Evolutionary conservation across 1,284 basidiomycete species (phyloP).

Genomic region (Fistulinella cinereoalba): DNA sequence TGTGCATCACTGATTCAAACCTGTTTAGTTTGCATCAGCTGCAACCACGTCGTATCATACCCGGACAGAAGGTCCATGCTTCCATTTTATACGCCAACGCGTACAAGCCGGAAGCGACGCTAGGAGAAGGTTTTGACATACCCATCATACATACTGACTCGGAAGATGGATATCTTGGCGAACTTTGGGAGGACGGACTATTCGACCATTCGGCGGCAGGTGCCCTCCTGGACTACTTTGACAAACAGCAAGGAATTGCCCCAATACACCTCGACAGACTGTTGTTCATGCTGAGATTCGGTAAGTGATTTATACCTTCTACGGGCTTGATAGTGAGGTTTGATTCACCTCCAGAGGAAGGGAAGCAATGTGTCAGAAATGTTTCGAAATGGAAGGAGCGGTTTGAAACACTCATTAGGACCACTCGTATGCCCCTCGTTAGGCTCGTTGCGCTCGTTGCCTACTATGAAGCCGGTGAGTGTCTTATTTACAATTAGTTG

Average conservation of each 20-base stretch:
- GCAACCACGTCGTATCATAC: slow-evolving; percentile 27
- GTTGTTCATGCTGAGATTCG: slow-evolving; percentile 13
- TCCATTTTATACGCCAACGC: slow-evolving; percentile 26
- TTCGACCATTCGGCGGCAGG: neutral
- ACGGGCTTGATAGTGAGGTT: no score
- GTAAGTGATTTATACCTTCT: slow-evolving; percentile 3
- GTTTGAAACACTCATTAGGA: slow-evolving; percentile 7
- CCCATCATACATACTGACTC: slow-evolving; percentile 8
- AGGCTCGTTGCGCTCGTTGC: slow-evolving; percentile 22
- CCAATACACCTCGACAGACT: slow-evolving; percentile 12
- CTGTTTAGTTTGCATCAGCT: slow-evolving; percentile 16
- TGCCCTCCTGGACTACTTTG: neutral
- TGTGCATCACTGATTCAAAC: neutral
- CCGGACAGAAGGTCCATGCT: slow-evolving; percentile 30
- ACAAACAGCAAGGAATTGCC: slow-evolving; percentile 1
- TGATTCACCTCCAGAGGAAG: no score
- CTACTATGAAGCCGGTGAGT: slow-evolving; percentile 26
- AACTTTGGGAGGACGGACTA: neutral
- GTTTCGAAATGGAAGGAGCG: no score
- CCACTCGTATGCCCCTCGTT: slow-evolving; percentile 8
- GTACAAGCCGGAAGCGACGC: slow-evolving; percentile 17
- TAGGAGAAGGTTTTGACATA: slow-evolving; percentile 29
- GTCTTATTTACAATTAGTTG: no score
- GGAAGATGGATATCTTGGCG: neutral
- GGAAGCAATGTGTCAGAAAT: no score